Percentiles rank a stretch among this genome's conserved stretches.
Conservation (phyloP, 2,329 filamentous ascomycete genomes). For the Apiospora aurea region DNA sequence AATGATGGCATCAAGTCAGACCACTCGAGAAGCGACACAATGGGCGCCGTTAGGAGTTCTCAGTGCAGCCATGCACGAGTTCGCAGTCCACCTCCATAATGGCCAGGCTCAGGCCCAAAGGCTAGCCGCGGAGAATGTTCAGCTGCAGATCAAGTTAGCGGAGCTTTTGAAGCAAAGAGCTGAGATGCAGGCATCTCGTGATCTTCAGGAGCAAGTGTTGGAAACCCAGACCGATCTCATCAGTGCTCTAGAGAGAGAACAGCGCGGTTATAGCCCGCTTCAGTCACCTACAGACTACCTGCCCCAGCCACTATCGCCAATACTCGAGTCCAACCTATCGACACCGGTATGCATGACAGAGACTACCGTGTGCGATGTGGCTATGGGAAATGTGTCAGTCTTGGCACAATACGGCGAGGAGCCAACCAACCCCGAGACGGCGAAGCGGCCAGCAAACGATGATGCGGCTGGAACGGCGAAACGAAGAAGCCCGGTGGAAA, state of each 20-base stretch:
- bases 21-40: not conserved
- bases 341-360: too few relatives aligned
- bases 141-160: not conserved
- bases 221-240: conserved; percentile 9
- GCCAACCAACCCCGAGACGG: not conserved
- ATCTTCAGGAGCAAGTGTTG: not conserved
- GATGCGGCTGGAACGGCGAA: too few relatives aligned
- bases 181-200: not conserved
- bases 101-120: conserved; percentile 4
- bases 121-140: not conserved
- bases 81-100: conserved; percentile 5
- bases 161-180: not conserved
- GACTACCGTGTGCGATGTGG: too few relatives aligned
- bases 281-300: not conserved
- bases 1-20: too few relatives aligned
- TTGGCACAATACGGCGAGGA: conserved; percentile 8
- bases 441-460: too few relatives aligned
- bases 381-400: not conserved
- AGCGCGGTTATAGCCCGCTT: not conserved
- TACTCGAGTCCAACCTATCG: not conserved
- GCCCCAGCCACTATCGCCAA: not conserved
- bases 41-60: not conserved
- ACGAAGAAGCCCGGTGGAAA: too few relatives aligned
- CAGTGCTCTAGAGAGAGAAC: not conserved
- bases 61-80: not conserved